Conservation (phyloP, 129 eudicot species). For the Escallonia herrerae region DNA sequence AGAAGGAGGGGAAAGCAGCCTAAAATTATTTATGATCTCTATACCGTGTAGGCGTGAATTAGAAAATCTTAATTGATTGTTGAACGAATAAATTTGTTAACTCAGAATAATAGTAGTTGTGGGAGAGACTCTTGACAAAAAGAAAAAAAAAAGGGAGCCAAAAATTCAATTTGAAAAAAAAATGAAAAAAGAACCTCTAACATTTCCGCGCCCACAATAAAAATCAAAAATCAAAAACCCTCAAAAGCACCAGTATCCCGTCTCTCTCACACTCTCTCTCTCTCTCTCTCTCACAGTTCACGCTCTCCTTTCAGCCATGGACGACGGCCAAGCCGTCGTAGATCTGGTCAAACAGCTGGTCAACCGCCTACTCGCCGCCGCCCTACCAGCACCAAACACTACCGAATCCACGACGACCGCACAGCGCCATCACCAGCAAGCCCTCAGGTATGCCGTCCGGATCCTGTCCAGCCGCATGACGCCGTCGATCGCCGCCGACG, state of each 20-base stretch:
- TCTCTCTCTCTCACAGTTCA: conserved; percentile 18
- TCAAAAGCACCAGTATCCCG: conserved; percentile 21
- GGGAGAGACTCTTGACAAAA: no score
- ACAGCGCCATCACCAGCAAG: conserved; percentile 19
- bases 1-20: no score
- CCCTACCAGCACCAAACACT: conserved; percentile 36
- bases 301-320: conserved; percentile 32
- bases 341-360: conserved; percentile 84
- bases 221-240: conserved; percentile 30
- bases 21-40: no score
- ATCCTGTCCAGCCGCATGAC: conserved; percentile 90
- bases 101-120: no score
- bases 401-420: conserved; percentile 14
- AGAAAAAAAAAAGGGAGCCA: no score
- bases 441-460: conserved; percentile 70
- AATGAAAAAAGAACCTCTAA: no score
- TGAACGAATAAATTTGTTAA: not conserved
- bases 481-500: conserved; percentile 76
- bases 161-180: no score
- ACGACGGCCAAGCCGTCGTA: conserved; percentile 46
- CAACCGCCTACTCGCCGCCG: conserved; percentile 44
- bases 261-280: conserved; percentile 16
- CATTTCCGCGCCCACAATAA: conserved; percentile 66
- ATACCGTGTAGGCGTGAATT: no score
- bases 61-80: no score